phyloP scores from a whole-genome alignment of 2,329 filamentous ascomycete species.

The Pseudogymnoascus sp. region DNA sequence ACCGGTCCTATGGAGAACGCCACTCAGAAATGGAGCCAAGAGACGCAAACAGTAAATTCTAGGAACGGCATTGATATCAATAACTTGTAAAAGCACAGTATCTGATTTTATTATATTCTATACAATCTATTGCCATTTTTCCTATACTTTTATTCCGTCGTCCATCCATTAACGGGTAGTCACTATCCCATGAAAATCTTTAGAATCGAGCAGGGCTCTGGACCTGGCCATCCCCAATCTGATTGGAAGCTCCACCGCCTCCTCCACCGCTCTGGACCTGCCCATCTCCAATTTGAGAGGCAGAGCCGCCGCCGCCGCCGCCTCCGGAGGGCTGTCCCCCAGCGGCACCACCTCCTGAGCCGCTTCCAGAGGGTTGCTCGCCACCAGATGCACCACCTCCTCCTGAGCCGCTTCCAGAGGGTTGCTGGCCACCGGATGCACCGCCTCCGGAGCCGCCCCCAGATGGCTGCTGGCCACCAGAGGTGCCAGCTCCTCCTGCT shows the following conservation, averaged over 20 bases:
- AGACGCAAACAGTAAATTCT: neutral
- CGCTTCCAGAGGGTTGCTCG: neutral
- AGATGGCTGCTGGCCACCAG: neutral
- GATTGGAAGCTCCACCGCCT: neutral
- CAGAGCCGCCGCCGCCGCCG: neutral
- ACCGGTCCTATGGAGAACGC: neutral
- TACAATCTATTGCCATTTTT: neutral
- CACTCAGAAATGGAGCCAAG: neutral
- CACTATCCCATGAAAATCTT: neutral
- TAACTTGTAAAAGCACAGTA: neutral
- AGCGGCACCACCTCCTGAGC: neutral
- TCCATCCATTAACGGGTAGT: neutral
- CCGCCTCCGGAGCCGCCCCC: neutral
- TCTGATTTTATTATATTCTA: neutral
- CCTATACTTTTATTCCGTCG: neutral
- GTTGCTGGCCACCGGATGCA: neutral
- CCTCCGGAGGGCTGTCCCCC: neutral
- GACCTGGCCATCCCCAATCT: neutral
- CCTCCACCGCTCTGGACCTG: neutral
- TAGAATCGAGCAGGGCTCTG: neutral
- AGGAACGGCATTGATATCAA: neutral
- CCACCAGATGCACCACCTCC: neutral
- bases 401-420: neutral
- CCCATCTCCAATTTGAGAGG: neutral
- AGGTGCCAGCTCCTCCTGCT: neutral